Base-by-base conservation (phyloP, 495 filamentous ascomycete species). In the Aspergillus incahuasiensis region DNA sequence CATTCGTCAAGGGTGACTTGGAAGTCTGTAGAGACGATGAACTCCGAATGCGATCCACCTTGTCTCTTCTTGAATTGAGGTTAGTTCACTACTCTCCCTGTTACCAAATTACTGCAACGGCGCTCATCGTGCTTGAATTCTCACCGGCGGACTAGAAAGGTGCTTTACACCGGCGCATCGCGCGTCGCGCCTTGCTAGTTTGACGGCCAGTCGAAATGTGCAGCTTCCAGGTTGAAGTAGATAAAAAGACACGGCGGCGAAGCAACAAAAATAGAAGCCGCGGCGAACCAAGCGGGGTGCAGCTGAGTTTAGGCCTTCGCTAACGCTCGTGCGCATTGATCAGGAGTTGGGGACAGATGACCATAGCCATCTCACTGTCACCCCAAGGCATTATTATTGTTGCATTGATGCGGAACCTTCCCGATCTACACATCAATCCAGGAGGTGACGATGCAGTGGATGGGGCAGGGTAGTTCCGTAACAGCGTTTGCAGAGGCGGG, bases 241-340 rank as follows among this genome's bases (percentile, higher is more conserved):
- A 55, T 48, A 28, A 55, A 55, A 55, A 41, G 16, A 48, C 41
- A 48, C 21, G 24, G 41, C n/a, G n/a, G n/a, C n/a, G n/a, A 41
- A 15, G 34, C 13, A 40, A 16, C 19, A 39, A 50, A 40, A 50
- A 50, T 22, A 40, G 51, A 47, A 40, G 24, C 41, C 48, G 38
- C 44, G 54, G 54, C 34, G 30, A 48, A 18, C 28, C 30, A 18
- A 13, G 56, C 28, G 30, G 48, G 35, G 32, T 54, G 44, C 51
- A 28, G 50, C 18, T 49, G 52, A 48, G 57, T 55, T 60, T 55
- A 41, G 57, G 42, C 57, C 54, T 49, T 47, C 35, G 43, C 32
- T 49, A 43, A 56, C 39, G 25, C 49, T 42, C 38, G 25, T 52
- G 42, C 21, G 38, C 9, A 56, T 28, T 18, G 38, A 42, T 43